Evolutionary conservation across 2,329 filamentous ascomycete species (phyloP).

Genomic region (Fusarium xyrophilum): DNA sequence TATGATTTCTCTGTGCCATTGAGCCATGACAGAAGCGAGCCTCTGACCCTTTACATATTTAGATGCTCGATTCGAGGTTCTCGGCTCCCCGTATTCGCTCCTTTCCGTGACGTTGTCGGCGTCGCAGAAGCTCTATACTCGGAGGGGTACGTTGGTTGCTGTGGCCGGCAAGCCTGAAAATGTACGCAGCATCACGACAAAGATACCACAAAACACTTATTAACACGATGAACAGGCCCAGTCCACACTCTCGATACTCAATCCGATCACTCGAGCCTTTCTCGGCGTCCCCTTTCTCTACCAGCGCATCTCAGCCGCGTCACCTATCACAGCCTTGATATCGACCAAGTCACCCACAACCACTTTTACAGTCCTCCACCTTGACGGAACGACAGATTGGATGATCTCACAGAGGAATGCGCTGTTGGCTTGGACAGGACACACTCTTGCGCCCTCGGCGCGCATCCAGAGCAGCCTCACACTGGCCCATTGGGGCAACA

Average conservation of each 20-base stretch:
- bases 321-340: slow-evolving; percentile 86
- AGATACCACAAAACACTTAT: background rate
- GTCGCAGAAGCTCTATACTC: slow-evolving; percentile 91
- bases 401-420: slow-evolving; percentile 87
- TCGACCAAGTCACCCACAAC: slow-evolving; percentile 86
- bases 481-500: slow-evolving; percentile 89
- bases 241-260: slow-evolving; percentile 86
- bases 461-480: slow-evolving; percentile 77
- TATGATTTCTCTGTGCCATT: slow-evolving; percentile 42
- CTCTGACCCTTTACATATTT: slow-evolving; percentile 25
- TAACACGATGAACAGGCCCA: slow-evolving; percentile 65
- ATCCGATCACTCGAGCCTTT: slow-evolving; percentile 78
- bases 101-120: slow-evolving; percentile 92
- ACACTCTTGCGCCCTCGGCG: slow-evolving; percentile 78
- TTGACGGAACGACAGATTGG: slow-evolving; percentile 96
- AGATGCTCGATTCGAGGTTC: slow-evolving; percentile 95
- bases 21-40: background rate
- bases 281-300: slow-evolving; percentile 95
- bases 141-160: slow-evolving; percentile 88
- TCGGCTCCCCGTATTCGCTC: slow-evolving; percentile 90
- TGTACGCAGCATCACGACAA: slow-evolving; percentile 54
- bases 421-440: slow-evolving; percentile 94
- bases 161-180: slow-evolving; percentile 91
- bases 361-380: slow-evolving; percentile 84
- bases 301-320: slow-evolving; percentile 86